Conservation (phyloP, 768 basidiomycete genomes). For the Auriculariales sp. region DNA sequence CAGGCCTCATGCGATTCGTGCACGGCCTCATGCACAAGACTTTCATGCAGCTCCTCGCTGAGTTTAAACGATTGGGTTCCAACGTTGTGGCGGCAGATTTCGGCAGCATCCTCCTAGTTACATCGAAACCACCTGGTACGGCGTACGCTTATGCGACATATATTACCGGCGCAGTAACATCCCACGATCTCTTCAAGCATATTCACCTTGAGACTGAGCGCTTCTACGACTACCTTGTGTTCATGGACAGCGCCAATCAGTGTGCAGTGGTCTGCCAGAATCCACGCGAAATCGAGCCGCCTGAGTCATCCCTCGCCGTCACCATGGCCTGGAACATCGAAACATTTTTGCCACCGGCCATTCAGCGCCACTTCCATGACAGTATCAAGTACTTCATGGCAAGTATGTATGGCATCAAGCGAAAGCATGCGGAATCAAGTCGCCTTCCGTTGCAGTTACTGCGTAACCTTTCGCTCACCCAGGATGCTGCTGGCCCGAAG, state of each 20-base stretch:
- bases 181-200: conserved; percentile 91
- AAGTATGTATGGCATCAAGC: conserved; percentile 65
- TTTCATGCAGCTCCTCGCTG: conserved; percentile 90
- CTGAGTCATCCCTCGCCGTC: conserved; percentile 46
- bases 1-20: conserved; percentile 82
- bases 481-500: conserved; percentile 41
- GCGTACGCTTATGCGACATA: conserved; percentile 94
- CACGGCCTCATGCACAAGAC: conserved; percentile 96
- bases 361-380: conserved; percentile 62
- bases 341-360: conserved; percentile 69
- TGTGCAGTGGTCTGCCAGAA: conserved; percentile 81
- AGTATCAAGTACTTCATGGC: conserved; percentile 73
- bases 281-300: conserved; percentile 51
- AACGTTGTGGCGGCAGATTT: conserved; percentile 91
- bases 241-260: conserved; percentile 91
- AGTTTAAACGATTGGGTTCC: conserved; percentile 89
- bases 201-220: conserved; percentile 72
- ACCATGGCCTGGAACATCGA: conserved; percentile 91
- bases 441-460: conserved; percentile 63
- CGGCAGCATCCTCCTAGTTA: conserved; percentile 76
- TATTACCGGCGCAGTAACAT: conserved; percentile 82
- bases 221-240: conserved; percentile 87
- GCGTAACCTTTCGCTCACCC: conserved; percentile 37
- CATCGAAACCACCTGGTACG: conserved; percentile 89
- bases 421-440: conserved; percentile 39